Base-by-base conservation (phyloP, 176 grass and related monocot genomes). In the Oryza longistaminata region DNA sequence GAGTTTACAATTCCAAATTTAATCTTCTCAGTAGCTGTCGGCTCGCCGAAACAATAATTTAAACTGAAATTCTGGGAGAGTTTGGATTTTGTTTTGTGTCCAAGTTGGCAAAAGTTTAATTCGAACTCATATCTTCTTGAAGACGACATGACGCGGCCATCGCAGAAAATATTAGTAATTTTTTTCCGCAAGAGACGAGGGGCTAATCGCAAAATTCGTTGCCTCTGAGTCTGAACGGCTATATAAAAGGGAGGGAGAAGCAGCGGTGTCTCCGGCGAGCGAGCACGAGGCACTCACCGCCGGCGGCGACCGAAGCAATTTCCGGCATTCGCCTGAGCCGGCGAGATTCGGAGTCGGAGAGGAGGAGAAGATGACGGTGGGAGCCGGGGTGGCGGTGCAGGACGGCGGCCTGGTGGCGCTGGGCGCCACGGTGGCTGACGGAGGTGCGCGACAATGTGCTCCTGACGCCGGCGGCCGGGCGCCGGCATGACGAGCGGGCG, bases 321-420 rank as follows among this genome's bases (percentile, higher is more conserved):
- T 53, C n/a, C 7, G 11, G 11, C 37, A 24, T 13, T 43, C n/a
- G 69, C 8, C 5, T 71, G 37, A 71, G 1, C 19, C 9, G 60
- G 25, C 24, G 2, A 0, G 9, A 11, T 10, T 14, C 12, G 37
- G 6, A 35, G 34, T 35, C 34, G 12, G 45, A 14, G 29, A 7
- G 33, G 19, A 26, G 75, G 82, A 17, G 68, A 90, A 68, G 42
- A 97, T 97, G 94, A 97, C 94, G 78, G 84, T 94, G 46, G 92
- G 90, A 11, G 80, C 90, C 34, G 90, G 92, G 64, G 74, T 97
- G 69, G 44, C 70, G 11, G 76, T 97, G 7, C 86, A 85, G n/a
- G 87, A 94, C 74, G 94, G 88, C 27, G 86, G 75, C 87, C 77
- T 97, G 74, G 70, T 81, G 83, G 90, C 78, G 31, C 67, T 92